Base-by-base conservation (phyloP, 2,329 filamentous ascomycete genomes). In the Colletotrichum orbiculare region DNA sequence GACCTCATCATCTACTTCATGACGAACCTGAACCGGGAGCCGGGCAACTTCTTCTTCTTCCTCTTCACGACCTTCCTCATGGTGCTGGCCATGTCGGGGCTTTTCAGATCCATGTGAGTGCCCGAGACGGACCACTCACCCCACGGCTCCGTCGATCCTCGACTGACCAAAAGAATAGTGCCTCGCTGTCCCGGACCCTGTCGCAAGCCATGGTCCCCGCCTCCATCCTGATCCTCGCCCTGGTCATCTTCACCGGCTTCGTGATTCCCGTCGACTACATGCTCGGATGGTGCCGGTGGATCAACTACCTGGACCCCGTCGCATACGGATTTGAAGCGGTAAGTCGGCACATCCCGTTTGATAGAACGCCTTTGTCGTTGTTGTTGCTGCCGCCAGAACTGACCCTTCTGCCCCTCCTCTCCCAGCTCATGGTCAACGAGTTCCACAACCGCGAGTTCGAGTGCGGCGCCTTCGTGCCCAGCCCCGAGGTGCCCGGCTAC, bases 241-340 rank as follows among this genome's bases (percentile, higher is more conserved):
- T 87, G n/a, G 79, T 87, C 37, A 80, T 87, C 17, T 88, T 86
- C 69, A 85, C 85, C 2, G 84, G 84, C 1, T 86, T 84, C 64
- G 75, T 78, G 7, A 75, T 85, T 25, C 81, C 82, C 0, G 73
- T 76, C 4, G 73, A 74, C 8, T 77, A 67, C 45, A 79, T 79
- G 77, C 76, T 75, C 41, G 73, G 71, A 3, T 79, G 77, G 77
- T 71, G 78, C 69, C 69, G 87, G 46, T 90, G 83, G 89, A 77
- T 89, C n/a, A 86, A 81, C 69, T 87, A 83, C 53, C 70, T 85
- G 63, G 85, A 85, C 58, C 83, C 83, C 0, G 72, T 70, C 5
- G 71, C 77, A 0, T 92, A 91, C 69, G 83, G 85, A 1, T 92
- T 91, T 68, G 90, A 92, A 73, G 85, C 86, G 4, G 85, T 92